Conservation (phyloP, 768 basidiomycete species). For the Multifurca ochricompacta region DNA sequence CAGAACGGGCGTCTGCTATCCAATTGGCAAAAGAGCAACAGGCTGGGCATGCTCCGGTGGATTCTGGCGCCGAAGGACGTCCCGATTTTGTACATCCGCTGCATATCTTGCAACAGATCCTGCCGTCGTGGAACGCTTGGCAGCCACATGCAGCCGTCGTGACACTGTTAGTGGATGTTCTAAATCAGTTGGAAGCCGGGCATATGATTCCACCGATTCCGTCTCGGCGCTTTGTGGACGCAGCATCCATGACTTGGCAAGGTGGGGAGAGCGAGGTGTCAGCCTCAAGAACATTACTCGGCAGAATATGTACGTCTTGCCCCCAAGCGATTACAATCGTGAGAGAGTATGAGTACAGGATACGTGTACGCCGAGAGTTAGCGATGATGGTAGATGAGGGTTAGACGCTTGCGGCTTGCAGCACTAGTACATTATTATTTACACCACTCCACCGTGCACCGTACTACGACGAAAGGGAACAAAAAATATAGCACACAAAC, state of each 20-base stretch:
- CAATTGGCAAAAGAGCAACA: constrained; percentile 4
- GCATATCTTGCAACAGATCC: constrained; percentile 51
- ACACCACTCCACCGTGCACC: not conserved
- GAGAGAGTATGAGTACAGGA: constrained; percentile 46
- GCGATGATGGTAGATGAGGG: constrained; percentile 13
- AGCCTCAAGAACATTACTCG: not conserved
- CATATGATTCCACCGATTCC: constrained; percentile 37
- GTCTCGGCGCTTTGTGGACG: constrained; percentile 18
- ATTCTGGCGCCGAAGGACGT: constrained; percentile 9
- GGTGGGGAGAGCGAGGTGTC: constrained; percentile 4
- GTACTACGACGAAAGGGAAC: not conserved
- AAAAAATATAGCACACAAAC: not conserved
- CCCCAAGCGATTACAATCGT: constrained; percentile 37
- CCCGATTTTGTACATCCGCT: constrained; percentile 53
- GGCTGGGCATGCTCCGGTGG: not conserved
- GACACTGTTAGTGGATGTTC: constrained; percentile 37
- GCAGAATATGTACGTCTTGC: constrained; percentile 21
- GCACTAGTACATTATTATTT: constrained; percentile 22
- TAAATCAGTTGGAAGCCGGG: constrained; percentile 45
- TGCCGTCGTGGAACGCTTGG: constrained; percentile 62
- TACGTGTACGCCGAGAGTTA: constrained; percentile 27
- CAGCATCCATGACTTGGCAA: constrained; percentile 19
- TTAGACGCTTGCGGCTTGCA: not conserved
- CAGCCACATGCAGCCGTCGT: constrained; percentile 48
- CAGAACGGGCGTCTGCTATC: not conserved